Conservation (phyloP, 139 green algal species). For the Desmodesmus armatus region DNA sequence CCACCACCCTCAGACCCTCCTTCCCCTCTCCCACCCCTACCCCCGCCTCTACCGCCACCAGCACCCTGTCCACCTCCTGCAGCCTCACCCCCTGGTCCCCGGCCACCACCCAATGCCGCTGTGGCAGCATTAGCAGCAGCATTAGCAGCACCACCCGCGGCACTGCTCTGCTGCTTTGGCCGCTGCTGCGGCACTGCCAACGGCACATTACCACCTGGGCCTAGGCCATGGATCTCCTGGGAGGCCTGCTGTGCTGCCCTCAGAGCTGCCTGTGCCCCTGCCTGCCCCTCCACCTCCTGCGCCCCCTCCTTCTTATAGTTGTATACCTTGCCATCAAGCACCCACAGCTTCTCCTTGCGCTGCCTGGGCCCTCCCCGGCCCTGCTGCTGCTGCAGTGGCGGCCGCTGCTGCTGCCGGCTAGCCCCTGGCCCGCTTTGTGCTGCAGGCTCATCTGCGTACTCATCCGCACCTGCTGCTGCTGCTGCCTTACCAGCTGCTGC, state of each 20-base stretch:
- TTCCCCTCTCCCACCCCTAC: constrained; percentile 1
- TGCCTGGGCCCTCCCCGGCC: constrained; percentile 16
- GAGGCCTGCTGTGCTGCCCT: constrained; percentile 56
- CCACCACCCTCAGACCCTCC: neutral
- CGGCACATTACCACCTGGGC: constrained; percentile 68
- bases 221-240: constrained; percentile 74
- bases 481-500: neutral
- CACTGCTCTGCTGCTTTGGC: neutral
- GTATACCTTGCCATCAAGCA: constrained; percentile 84
- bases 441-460: constrained; percentile 55
- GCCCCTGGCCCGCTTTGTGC: neutral
- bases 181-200: neutral
- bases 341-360: constrained; percentile 63
- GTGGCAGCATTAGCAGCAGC: constrained; percentile 53
- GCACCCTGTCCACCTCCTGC: neutral
- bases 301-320: constrained; percentile 87
- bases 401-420: constrained; percentile 22
- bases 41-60: neutral
- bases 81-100: neutral
- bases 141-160: constrained; percentile 55
- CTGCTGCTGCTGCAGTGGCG: constrained; percentile 28
- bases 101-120: neutral
- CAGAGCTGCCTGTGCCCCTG: constrained; percentile 59
- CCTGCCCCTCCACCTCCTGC: constrained; percentile 56
- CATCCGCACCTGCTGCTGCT: neutral